Percentiles rank a stretch among this genome's conserved stretches.
phyloP scores from a whole-genome alignment of 2,329 filamentous ascomycete genomes.

The Macrophomina tecta region DNA sequence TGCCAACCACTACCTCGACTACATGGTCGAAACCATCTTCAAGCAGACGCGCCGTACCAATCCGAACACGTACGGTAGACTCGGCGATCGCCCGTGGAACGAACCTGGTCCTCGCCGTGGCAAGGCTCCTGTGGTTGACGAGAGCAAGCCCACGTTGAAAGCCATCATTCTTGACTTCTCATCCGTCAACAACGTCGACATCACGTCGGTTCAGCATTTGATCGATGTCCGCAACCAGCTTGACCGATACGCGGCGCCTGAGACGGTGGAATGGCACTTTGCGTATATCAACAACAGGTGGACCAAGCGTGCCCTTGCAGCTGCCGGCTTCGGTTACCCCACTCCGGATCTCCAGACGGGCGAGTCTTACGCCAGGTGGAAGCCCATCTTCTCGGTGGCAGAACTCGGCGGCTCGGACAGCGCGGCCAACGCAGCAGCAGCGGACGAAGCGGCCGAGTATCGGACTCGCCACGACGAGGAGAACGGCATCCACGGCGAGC shows the following conservation, averaged over 20 bases:
- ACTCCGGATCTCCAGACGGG: constrained; percentile 58
- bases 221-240: constrained; percentile 96
- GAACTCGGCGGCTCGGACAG: constrained; percentile 77
- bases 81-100: constrained; percentile 81
- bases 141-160: constrained; percentile 72
- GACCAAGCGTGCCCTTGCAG: constrained; percentile 88
- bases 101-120: constrained; percentile 77
- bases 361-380: constrained; percentile 73
- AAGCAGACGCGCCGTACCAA: constrained; percentile 77
- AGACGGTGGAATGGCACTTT: constrained; percentile 92
- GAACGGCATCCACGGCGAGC: constrained; percentile 20
- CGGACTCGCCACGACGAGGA: constrained; percentile 26
- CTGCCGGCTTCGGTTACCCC: constrained; percentile 88
- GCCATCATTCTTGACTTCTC: constrained; percentile 95
- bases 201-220: constrained; percentile 88
- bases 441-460: constrained; percentile 41
- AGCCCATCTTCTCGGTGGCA: constrained; percentile 92
- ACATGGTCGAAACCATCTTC: constrained; percentile 56
- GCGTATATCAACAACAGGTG: constrained; percentile 92
- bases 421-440: constrained; percentile 72
- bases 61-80: constrained; percentile 63
- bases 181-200: constrained; percentile 90
- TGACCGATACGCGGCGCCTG: constrained; percentile 80
- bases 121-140: constrained; percentile 53
- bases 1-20: constrained; percentile 84